Evolutionary conservation across 2,329 filamentous ascomycete species (phyloP), one percentile per base, ranked within the genome.

Genomic region (Alternaria sp.): DNA sequence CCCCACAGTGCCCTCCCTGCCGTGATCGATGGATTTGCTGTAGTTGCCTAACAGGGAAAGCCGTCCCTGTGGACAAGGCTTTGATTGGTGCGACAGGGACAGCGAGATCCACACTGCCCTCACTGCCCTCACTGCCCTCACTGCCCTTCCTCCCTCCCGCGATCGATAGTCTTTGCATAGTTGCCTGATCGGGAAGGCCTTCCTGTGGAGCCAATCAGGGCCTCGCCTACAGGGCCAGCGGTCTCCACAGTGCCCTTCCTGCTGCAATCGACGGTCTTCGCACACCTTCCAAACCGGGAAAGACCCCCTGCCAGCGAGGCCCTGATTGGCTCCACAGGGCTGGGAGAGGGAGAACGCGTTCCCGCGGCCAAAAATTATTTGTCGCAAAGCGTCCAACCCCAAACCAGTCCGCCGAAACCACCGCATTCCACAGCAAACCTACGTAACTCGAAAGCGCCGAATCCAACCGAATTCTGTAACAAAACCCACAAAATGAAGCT

Each of bases 401-500:
- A 15, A 30, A 49, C n/a, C 5, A 8, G 8, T 11, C 58, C 25
- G 65, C 64, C 44, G 23, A 57, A 97, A 26, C 13, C n/a, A 44
- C 21, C 21, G 12, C 45, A 32, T 30, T 30, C 4, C 30, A 54
- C 21, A 2, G 7, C n/a, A 15, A 13, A 13, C 26, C 43, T 25
- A 52, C 55, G 11, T 9, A 9, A 44, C 23, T 6, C 23, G 4
- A 26, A 15, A 56, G 30, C 19, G 30, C 23, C 15, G 11, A 19
- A 19, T 49, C 15, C 5, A 11, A 19, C 11, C 23, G 32, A 19
- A 6, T n/a, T 7, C 3, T 8, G 21, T 26, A 23, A 52, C 36
- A 6, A 40, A 36, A 17, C 13, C 3, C 19, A 21, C 44, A 64
- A 50, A 57, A 99, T 99, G 96, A 98, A 98, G 82, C 85, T 98